These are phyloP conservation scores for Ceratocystis ficicola DNA, from an alignment of 2,329 filamentous ascomycete species.

Conservation along the genomic window DNA sequence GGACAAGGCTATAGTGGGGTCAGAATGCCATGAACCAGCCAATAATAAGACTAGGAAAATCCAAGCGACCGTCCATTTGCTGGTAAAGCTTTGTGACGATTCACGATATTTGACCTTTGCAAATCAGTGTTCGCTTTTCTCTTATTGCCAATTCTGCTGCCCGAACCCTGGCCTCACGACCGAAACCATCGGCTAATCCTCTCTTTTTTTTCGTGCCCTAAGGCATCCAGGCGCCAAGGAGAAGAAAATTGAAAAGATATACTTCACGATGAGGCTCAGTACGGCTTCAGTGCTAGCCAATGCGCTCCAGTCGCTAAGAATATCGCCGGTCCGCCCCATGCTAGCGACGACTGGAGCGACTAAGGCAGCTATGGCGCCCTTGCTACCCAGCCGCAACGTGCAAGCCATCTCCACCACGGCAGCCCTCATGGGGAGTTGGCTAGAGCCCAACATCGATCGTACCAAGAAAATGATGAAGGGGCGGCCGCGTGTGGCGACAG, in stretches of 20 bases:
- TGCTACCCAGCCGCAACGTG: conserved; percentile 33
- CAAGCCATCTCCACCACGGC: conserved; percentile 64
- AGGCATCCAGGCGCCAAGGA: background rate
- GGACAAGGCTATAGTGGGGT: conserved; percentile 13
- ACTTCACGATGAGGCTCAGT: conserved; percentile 37
- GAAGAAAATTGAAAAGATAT: background rate
- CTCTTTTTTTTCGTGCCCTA: background rate
- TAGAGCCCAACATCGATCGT: conserved; percentile 61
- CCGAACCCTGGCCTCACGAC: background rate
- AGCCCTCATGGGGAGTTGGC: conserved; percentile 55
- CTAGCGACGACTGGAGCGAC: conserved; percentile 28
- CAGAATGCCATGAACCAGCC: background rate
- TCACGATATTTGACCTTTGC: background rate
- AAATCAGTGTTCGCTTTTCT: background rate
- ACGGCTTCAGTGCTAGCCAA: conserved; percentile 36
- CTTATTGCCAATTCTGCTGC: background rate
- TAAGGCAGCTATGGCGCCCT: conserved; percentile 26
- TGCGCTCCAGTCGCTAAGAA: conserved; percentile 40
- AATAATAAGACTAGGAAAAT: conserved; percentile 9
- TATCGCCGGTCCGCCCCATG: conserved; percentile 32
- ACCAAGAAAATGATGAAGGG: conserved; percentile 89
- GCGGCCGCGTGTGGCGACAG: conserved; percentile 73
- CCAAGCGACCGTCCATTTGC: background rate
- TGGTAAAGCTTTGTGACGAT: conserved; percentile 5
- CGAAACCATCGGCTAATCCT: background rate